Percentiles rank a stretch among this genome's conserved stretches.
phyloP scores from a whole-genome alignment of 768 basidiomycete genomes.

The Leucosporidium yakuticum region DNA sequence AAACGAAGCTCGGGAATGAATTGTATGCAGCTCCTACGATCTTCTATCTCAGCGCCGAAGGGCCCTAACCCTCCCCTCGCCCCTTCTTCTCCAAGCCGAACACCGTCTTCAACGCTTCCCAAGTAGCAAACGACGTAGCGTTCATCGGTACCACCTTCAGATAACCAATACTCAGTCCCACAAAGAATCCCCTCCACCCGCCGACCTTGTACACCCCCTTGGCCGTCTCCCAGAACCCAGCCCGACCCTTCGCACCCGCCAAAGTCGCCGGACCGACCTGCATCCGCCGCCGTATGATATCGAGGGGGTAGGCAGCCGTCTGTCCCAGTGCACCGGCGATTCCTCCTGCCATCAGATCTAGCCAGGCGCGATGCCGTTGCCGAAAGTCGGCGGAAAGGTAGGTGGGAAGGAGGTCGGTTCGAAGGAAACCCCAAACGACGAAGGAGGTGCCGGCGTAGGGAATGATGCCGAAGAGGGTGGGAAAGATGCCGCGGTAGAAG shows the following conservation, averaged over 20 bases:
- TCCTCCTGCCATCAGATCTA: constrained; percentile 77
- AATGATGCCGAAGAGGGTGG: constrained; percentile 83
- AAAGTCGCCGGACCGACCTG: constrained; percentile 82
- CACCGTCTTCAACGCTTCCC: constrained; percentile 22
- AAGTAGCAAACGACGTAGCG: constrained; percentile 82
- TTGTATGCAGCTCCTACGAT: no score
- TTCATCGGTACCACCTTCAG: constrained; percentile 95
- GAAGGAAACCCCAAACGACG: constrained; percentile 72
- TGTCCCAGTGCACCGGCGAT: constrained; percentile 77
- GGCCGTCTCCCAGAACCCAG: constrained; percentile 70
- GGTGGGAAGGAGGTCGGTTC: constrained; percentile 52
- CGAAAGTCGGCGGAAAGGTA: constrained; percentile 42
- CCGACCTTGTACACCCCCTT: constrained; percentile 56
- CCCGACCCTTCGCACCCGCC: constrained; percentile 62
- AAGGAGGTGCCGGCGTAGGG: constrained; percentile 95
- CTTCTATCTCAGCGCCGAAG: no score
- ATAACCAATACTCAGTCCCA: constrained; percentile 85
- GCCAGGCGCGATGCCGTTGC: constrained; percentile 43
- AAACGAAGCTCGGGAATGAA: no score
- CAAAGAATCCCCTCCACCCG: constrained; percentile 85
- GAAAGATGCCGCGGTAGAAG: constrained; percentile 95
- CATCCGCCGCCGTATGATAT: constrained; percentile 85
- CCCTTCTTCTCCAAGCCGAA: constrained; percentile 19
- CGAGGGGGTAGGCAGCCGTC: constrained; percentile 89
- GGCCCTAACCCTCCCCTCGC: not conserved